Base-by-base conservation (phyloP, 2,329 filamentous ascomycete species). In the Aspergillus terreus region DNA sequence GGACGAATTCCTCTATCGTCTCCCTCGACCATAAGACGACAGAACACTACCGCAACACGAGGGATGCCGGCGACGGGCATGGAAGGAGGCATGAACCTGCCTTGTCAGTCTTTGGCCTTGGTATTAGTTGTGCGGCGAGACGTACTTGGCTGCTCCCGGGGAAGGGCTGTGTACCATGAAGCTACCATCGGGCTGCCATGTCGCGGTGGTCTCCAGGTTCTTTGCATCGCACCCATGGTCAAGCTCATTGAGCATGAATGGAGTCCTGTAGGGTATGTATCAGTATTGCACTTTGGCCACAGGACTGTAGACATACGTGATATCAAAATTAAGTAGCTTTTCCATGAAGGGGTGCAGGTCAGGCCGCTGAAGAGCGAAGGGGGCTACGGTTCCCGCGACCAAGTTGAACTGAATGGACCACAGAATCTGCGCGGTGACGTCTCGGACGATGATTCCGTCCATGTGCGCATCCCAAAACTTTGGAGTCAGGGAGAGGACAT, bases 241-340 rank as follows among this genome's bases (percentile, higher is more conserved):
- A 4, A 73, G 50, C 49, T 76, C 71, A 0, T 71, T 75, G 2
- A 75, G 60, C 60, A 75, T 62, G 47, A 71, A 76, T 44, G 71
- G 62, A 4, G n/a, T 21, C 23, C 21, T 6, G n/a, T 1, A 30
- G 2, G 36, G 21, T 32, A 19, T 17, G 27, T 30, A 10, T 30
- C 7, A 30, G 27, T 30, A 30, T 11, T 30, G 27, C 9, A 9
- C 6, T 30, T 11, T 6, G 9, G 3, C 6, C 3, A 11, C 10
- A 30, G 23, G 23, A 6, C 35, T n/a, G 35, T n/a, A 9, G 12
- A 17, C 35, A 12, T 38, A 64, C 62, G 59, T 63, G 40, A 63
- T 45, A 12, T 64, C 54, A 33, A 62, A 64, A 2, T 47, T 53
- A 42, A 62, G 25, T n/a, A 53, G 52, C 15, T 51, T 49, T 9